Evolutionary conservation across 169 alveolate species (phyloP), one percentile per base, ranked within the genome.

Genomic region (Plasmodium berghei): DNA sequence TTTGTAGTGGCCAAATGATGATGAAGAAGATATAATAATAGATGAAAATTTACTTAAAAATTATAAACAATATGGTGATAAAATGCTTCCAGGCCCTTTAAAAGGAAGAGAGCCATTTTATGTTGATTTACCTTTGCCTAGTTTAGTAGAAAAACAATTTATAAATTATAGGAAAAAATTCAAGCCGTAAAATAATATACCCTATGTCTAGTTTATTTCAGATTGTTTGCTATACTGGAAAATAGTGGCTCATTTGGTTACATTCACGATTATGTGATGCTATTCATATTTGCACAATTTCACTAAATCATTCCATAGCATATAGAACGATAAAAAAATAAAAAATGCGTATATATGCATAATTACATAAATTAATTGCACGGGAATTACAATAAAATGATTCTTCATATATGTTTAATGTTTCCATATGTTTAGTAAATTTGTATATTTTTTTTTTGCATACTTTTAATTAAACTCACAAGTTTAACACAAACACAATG

Each of bases 31-130:
- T 42, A 85, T 85, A 56, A 40, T 56, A 20, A 18, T 85, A 16
- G 73, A 85, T 40, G 18, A 71, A 3, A 85, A 67, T 42, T 9
- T 85, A 54, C 58, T 85, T 14, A 16, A 85, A 54, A 69, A 72
- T 49, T 85, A 85, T 69, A 62, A 70, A 58, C 86, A 85, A 14
- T 85, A 34, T 45, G 73, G 85, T 28, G 85, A 69, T 46, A 73
- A 83, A 12, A 85, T 85, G 91, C 26, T 85, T 14, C 9, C 52
- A 14, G 91, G 91, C 4, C 91, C 91, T 1, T 69, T 16, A 45
- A 85, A 18, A 16, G 91, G 91, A 58, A 52, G 91, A 20, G 91
- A 85, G 20, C 91, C 91, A n/a, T 85, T 85, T 62, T 85, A 85
- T 49, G 86, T 85, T 9, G 91, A 85, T 12, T 54, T 85, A 24